Evolutionary conservation across 768 basidiomycete genomes (phyloP), one percentile per base, ranked within the genome.

Genomic region (Punctularia strigosozonata): DNA sequence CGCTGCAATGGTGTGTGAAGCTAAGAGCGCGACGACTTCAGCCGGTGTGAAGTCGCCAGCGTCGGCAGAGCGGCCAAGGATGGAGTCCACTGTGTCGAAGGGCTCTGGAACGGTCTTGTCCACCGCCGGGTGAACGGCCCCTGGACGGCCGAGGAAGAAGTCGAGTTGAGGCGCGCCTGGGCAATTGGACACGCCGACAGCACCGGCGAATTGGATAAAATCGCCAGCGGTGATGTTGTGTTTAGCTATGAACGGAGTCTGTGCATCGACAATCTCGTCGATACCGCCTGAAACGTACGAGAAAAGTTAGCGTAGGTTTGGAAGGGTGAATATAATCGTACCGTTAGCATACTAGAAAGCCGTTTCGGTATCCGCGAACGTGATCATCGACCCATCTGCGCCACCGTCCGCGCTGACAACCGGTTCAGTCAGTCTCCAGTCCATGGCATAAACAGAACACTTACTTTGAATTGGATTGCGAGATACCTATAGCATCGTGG

Each of bases 161-260:
- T 48, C 42, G 1, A 62, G 40, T 7, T 47, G 51, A 17, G 61
- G 61, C 1, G 50, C 57, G 33, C 60, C 63, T 31, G 54, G 42
- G 42, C 62, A 64, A 39, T 61, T 62, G 21, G 49, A 46, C 4
- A 61, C 43, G 26, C 50, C 57, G 20, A 63, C 57, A 15, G 54
- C 54, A 36, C 50, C 50, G 10, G 57, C 50, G 30, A 60, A 56
- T 37, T 57, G 60, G 37, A 61, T 59, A 42, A 73, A 63, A 54
- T 73, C 71, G 31, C 66, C 71, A 25, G 62, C 40, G 13, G 59
- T 50, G 34, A 67, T 55, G 43, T 60, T 56, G 52, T 64, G 53
- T 25, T 49, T 54, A 8, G 42, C 41, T 15, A 63, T 40, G 53
- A 69, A 57, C 2, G 60, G 58, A 19, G 49, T 53, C 37, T 65